Evolutionary conservation across 2,329 filamentous ascomycete genomes (phyloP).

Genomic region (Volutella citrinella): DNA sequence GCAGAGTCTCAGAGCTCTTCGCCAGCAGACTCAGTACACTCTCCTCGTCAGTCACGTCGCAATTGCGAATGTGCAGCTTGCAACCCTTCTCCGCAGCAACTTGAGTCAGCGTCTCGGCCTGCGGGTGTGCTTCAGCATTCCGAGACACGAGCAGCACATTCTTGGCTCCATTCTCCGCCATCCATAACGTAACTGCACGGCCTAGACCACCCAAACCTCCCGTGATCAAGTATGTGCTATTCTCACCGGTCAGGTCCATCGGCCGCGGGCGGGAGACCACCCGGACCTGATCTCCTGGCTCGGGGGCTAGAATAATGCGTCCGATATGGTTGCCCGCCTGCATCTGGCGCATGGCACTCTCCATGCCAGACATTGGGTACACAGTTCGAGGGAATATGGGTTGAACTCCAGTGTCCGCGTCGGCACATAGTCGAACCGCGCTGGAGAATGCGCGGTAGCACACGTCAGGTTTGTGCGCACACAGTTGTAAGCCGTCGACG

Average conservation of each 20-base stretch:
- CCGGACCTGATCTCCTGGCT: constrained; percentile 11
- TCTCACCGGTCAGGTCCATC: constrained; percentile 3
- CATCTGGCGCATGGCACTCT: constrained; percentile 16
- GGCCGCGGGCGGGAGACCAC: too few species aligned
- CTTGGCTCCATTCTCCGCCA: constrained; percentile 21
- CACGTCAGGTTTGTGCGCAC: too few species aligned
- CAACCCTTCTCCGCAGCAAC: constrained; percentile 11
- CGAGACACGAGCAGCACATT: constrained; percentile 28
- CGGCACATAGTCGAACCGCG: too few species aligned
- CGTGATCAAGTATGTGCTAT: constrained; percentile 13
- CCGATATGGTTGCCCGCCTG: constrained; percentile 18
- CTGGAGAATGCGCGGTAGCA: too few species aligned
- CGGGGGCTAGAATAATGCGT: constrained; percentile 15
- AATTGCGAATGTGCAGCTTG: constrained; percentile 8
- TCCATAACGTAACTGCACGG: constrained; percentile 12
- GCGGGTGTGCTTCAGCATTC: constrained; percentile 10
- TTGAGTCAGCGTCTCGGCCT: constrained; percentile 8
- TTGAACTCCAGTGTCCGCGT: too few species aligned
- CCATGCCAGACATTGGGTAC: constrained; percentile 15
- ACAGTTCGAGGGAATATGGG: constrained; percentile 14
- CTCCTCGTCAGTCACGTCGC: constrained; percentile 16
- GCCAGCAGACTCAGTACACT: constrained; percentile 6
- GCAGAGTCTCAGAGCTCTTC: not conserved
- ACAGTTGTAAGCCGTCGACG: constrained; percentile 35
- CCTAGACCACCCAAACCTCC: constrained; percentile 23